Percentiles rank a stretch among this genome's conserved stretches.
Conservation (phyloP, 345 rosid genomes). For the Clausena lansium region DNA sequence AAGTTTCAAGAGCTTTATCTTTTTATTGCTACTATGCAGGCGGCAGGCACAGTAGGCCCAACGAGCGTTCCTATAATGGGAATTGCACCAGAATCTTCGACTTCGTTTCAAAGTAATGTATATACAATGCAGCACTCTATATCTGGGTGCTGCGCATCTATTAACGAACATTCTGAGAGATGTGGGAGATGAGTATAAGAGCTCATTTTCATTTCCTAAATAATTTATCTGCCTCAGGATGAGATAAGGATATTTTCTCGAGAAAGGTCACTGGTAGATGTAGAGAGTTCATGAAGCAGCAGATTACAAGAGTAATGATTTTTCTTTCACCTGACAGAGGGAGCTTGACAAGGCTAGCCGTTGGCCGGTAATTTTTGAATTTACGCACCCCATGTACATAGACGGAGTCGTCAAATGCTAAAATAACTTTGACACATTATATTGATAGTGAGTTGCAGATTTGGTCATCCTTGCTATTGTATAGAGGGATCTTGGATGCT, state of each 20-base stretch:
- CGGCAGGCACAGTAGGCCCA: too few species aligned
- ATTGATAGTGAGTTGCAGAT: constrained; percentile 31
- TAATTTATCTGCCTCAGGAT: too few species aligned
- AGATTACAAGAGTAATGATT: constrained; percentile 56
- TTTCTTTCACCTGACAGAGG: constrained; percentile 53
- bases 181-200: constrained; percentile 57
- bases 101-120: constrained; percentile 35
- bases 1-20: constrained; percentile 53
- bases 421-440: background rate
- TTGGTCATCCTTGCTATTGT: constrained; percentile 55
- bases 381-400: too few species aligned
- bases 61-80: constrained; percentile 71
- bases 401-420: background rate
- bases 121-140: constrained; percentile 46
- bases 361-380: constrained; percentile 46
- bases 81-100: constrained; percentile 38
- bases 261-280: constrained; percentile 48
- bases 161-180: constrained; percentile 64
- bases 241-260: constrained; percentile 45
- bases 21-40: constrained; percentile 52
- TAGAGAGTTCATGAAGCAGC: constrained; percentile 61
- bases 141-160: constrained; percentile 55
- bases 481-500: constrained; percentile 46
- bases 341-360: constrained; percentile 62
- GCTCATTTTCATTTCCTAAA: too few species aligned